These are phyloP conservation scores for Vicia villosa DNA, from an alignment of 306 rosid species.

Conservation along the genomic window DNA sequence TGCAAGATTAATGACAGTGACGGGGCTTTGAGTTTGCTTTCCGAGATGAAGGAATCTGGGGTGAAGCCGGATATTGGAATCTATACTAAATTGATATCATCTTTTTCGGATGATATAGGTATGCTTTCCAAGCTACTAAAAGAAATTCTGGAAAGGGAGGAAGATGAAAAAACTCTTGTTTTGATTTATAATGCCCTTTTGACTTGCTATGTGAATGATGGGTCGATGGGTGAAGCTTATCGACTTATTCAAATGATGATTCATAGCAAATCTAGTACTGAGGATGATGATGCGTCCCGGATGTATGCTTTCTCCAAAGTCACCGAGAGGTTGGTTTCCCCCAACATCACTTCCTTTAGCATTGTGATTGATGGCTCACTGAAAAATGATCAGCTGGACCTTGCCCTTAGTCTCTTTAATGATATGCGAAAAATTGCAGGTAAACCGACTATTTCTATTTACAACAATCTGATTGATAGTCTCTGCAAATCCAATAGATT, in stretches of 20 bases:
- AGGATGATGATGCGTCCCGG: background rate
- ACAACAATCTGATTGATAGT: constrained; percentile 64
- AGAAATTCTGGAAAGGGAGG: constrained; percentile 50
- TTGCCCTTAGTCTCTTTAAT: constrained; percentile 58
- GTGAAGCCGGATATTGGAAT: constrained; percentile 56
- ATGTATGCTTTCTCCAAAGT: constrained; percentile 38
- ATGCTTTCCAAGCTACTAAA: constrained; percentile 52
- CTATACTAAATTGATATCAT: constrained; percentile 51
- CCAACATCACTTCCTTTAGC: constrained; percentile 50
- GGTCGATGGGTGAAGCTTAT: constrained; percentile 59
- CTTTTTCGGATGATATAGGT: constrained; percentile 51
- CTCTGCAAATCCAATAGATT: constrained; percentile 69
- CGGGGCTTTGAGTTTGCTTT: constrained; percentile 59
- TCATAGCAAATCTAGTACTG: constrained; percentile 39
- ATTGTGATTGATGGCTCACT: constrained; percentile 71
- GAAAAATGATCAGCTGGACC: constrained; percentile 51
- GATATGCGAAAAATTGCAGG: constrained; percentile 57
- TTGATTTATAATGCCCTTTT: constrained; percentile 63
- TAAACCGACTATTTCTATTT: constrained; percentile 50
- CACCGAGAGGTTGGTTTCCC: constrained; percentile 50
- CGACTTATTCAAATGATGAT: constrained; percentile 55
- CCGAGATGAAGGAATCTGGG: constrained; percentile 68
- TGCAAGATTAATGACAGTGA: constrained; percentile 55
- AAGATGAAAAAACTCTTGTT: constrained; percentile 45
- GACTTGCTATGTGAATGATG: constrained; percentile 51